Conservation (phyloP, 2,329 filamentous ascomycete species). For the Epichloe gansuensis region DNA sequence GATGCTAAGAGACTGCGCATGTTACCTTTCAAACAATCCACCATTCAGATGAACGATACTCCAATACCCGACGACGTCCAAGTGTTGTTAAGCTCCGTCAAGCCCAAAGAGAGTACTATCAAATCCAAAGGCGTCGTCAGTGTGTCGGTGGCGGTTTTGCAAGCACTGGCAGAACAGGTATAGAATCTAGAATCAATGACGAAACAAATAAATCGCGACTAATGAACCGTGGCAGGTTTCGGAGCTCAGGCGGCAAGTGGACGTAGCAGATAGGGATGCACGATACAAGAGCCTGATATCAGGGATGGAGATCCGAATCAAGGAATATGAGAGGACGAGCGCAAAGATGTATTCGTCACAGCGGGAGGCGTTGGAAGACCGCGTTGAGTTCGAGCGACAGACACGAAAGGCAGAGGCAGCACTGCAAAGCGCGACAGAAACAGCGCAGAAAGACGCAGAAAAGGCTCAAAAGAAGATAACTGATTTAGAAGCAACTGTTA, state of each 20-base stretch:
- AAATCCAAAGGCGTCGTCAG: slow-evolving; percentile 12
- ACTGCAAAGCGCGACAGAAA: slow-evolving; percentile 16
- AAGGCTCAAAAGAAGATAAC: slow-evolving; percentile 23
- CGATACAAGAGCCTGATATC: slow-evolving; percentile 29
- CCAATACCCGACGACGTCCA: slow-evolving; percentile 21
- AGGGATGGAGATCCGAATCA: slow-evolving; percentile 31
- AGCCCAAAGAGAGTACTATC: slow-evolving; percentile 5
- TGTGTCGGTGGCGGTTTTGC: slow-evolving; percentile 22
- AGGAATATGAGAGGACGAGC: slow-evolving; percentile 32
- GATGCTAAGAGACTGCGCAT: slow-evolving; percentile 18
- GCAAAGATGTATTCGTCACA: slow-evolving; percentile 32
- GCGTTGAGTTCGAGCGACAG: slow-evolving; percentile 33
- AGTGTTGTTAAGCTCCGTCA: slow-evolving; percentile 15
- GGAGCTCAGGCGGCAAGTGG: slow-evolving; percentile 17
- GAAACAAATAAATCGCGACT: neutral
- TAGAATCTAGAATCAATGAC: slow-evolving; percentile 1
- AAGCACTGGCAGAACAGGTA: slow-evolving; percentile 27
- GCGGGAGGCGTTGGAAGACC: slow-evolving; percentile 38
- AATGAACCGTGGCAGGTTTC: slow-evolving; percentile 12
- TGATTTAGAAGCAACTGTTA: slow-evolving; percentile 23
- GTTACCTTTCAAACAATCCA: slow-evolving; percentile 10
- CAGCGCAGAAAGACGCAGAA: slow-evolving; percentile 22
- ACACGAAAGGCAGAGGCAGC: slow-evolving; percentile 26
- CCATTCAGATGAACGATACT: slow-evolving; percentile 14
- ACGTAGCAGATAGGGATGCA: slow-evolving; percentile 17